phyloP scores from a whole-genome alignment of 108 stramenopile genomes.

The Conticribra guillardii region DNA sequence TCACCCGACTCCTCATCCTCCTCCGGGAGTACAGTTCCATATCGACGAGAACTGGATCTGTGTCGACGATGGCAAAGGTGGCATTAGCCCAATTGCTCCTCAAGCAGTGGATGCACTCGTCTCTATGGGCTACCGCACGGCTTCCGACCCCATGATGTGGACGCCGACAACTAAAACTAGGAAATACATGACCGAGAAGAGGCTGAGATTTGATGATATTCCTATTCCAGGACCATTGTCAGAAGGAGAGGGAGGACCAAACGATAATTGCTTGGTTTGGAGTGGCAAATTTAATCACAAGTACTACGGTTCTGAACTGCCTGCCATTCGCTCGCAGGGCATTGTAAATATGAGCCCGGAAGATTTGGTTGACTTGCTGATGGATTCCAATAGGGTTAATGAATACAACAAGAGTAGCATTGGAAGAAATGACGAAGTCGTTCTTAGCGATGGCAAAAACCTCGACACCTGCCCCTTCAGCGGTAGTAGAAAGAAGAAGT shows the following conservation, averaged over 20 bases:
- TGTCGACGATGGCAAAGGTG: slow-evolving; percentile 41
- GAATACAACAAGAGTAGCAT: slow-evolving; percentile 84
- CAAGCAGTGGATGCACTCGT: slow-evolving; percentile 53
- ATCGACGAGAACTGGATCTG: slow-evolving; percentile 50
- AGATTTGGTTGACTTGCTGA: slow-evolving; percentile 64
- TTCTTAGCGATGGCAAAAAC: slow-evolving; percentile 59
- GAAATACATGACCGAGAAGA: slow-evolving; percentile 48
- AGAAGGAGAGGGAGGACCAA: slow-evolving; percentile 37
- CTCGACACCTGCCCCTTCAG: slow-evolving; percentile 46
- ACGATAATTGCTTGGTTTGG: slow-evolving; percentile 61
- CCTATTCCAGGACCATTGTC: slow-evolving; percentile 40
- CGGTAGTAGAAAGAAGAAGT: slow-evolving; percentile 48
- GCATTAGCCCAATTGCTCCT: slow-evolving; percentile 48
- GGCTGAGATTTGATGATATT: slow-evolving; percentile 39
- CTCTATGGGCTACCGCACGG: slow-evolving; percentile 34
- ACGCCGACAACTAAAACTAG: slow-evolving; percentile 42
- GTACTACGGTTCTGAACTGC: slow-evolving; percentile 73
- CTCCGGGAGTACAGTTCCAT: slow-evolving; percentile 41
- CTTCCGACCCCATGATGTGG: slow-evolving; percentile 53
- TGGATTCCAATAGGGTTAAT: slow-evolving; percentile 71
- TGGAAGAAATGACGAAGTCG: slow-evolving; percentile 66
- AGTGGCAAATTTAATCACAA: slow-evolving; percentile 65
- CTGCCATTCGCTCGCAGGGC: slow-evolving; percentile 69
- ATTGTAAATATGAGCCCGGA: slow-evolving; percentile 64
- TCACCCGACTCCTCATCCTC: slow-evolving; percentile 52